Conservation (phyloP, 257 asterid species). For the Voacanga thouarsii region DNA sequence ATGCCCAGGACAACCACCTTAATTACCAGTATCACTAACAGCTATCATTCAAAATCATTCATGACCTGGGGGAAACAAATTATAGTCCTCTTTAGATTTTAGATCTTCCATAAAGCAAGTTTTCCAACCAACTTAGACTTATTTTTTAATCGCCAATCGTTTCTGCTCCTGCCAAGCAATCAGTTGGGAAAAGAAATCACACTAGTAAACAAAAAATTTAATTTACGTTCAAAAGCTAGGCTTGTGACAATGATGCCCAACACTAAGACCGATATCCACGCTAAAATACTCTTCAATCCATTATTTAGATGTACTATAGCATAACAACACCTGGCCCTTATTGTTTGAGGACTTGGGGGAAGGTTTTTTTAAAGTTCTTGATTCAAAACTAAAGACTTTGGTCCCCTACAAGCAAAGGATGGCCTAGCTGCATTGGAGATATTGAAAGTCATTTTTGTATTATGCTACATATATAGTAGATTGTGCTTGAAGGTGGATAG, state of each 20-base stretch:
- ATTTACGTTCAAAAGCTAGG: conserved; percentile 22
- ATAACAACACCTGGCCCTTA: conserved; percentile 7
- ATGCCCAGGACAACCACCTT: conserved; percentile 35
- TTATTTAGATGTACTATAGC: conserved; percentile 13
- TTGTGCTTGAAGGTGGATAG: conserved; percentile 13
- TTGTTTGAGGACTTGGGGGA: conserved; percentile 1
- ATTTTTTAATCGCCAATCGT: conserved; percentile 3
- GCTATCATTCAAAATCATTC: conserved; percentile 21
- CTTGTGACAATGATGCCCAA: conserved; percentile 42
- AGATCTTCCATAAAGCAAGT: conserved; percentile 32
- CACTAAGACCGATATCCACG: conserved; percentile 30
- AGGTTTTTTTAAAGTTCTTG: background rate
- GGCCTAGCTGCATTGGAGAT: conserved; percentile 5
- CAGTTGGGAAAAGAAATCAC: conserved; percentile 16
- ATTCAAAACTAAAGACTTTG: background rate
- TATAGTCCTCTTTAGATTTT: conserved; percentile 21
- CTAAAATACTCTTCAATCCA: conserved; percentile 13
- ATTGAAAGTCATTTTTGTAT: background rate
- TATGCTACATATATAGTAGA: background rate
- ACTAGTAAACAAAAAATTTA: conserved; percentile 3
- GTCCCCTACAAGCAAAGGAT: conserved; percentile 12
- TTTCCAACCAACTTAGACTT: background rate
- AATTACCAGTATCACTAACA: conserved; percentile 15
- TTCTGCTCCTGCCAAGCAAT: conserved; percentile 16
- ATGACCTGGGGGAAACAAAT: conserved; percentile 13